Conservation (phyloP, 208 protist genomes). For the Trypanosoma scelopori region DNA sequence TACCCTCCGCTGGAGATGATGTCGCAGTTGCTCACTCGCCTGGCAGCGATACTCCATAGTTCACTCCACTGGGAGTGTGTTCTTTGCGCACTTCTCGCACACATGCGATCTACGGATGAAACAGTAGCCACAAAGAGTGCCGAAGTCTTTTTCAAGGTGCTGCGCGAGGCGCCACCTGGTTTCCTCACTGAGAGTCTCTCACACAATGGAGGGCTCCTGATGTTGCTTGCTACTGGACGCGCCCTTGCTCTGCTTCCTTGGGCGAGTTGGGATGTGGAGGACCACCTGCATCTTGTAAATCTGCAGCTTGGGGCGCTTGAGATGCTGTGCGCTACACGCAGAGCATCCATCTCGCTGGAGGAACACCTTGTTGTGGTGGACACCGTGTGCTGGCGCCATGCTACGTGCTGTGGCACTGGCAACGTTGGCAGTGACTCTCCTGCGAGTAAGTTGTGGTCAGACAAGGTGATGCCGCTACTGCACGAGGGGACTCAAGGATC, state of each 20-base stretch:
- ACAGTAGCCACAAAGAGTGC: background rate
- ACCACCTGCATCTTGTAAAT: slow-evolving; percentile 11
- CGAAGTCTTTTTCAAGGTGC: slow-evolving; percentile 18
- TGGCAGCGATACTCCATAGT: slow-evolving; percentile 14
- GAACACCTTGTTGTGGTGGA: slow-evolving; percentile 14
- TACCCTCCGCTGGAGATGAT: slow-evolving; percentile 20
- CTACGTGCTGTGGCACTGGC: background rate
- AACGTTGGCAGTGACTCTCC: background rate
- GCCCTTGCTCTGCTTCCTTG: background rate
- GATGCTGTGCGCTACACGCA: slow-evolving; percentile 1
- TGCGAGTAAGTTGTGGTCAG: background rate
- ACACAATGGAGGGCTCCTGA: slow-evolving; percentile 8
- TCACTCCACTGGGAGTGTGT: slow-evolving; percentile 33
- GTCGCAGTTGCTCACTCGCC: slow-evolving; percentile 6
- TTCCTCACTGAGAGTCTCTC: slow-evolving; percentile 13
- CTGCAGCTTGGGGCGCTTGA: slow-evolving; percentile 18
- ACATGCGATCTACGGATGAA: slow-evolving; percentile 1
- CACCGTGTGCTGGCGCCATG: slow-evolving; percentile 27
- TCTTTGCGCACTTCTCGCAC: slow-evolving; percentile 15
- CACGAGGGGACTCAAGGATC: background rate
- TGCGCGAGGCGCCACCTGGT: background rate
- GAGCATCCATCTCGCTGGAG: slow-evolving; percentile 6
- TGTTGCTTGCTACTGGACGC: slow-evolving; percentile 9
- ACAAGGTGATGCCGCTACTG: background rate
- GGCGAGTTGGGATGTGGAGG: slow-evolving; percentile 1